Conservation (phyloP, 2,329 filamentous ascomycete species). For the Aspergillus fijiensis region DNA sequence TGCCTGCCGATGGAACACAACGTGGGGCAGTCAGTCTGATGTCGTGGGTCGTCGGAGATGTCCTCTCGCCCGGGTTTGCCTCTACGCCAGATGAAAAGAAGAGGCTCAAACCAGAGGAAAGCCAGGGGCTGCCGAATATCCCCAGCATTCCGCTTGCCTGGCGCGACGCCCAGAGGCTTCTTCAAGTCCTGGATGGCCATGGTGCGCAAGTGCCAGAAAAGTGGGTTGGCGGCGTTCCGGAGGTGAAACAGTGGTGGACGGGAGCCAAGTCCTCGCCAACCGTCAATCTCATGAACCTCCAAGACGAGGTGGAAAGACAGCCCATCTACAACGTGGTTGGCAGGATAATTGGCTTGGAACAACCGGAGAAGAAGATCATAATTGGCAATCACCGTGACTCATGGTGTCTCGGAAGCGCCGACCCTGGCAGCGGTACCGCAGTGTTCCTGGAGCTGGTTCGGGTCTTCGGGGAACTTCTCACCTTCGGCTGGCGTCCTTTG, state of each 20-base stretch:
- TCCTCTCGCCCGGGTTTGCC: conserved; percentile 85
- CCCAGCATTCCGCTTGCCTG: conserved; percentile 88
- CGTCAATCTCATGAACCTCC: conserved; percentile 79
- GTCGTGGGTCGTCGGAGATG: conserved; percentile 83
- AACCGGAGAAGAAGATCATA: conserved; percentile 77
- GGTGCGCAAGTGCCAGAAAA: conserved; percentile 66
- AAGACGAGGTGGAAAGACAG: conserved; percentile 79
- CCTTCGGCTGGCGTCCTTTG: conserved; percentile 81
- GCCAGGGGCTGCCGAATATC: conserved; percentile 72
- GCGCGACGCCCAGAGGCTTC: conserved; percentile 78
- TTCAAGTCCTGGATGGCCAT: conserved; percentile 72
- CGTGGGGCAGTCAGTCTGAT: conserved; percentile 76
- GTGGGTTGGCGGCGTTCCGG: conserved; percentile 76
- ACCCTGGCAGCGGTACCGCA: conserved; percentile 84
- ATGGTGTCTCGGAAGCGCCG: conserved; percentile 83
- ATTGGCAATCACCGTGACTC: conserved; percentile 92
- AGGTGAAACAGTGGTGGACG: conserved; percentile 79
- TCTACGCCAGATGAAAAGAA: conserved; percentile 51
- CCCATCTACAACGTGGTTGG: conserved; percentile 92
- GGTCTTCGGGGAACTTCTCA: conserved; percentile 75
- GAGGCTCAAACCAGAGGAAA: conserved; percentile 68
- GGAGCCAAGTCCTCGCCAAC: conserved; percentile 72
- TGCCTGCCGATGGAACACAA: conserved; percentile 80
- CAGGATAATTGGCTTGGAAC: conserved; percentile 78
- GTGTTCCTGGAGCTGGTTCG: conserved; percentile 86